Evolutionary conservation across 129 eudicot species (phyloP).

Genomic region (Flaveria trinervia): DNA sequence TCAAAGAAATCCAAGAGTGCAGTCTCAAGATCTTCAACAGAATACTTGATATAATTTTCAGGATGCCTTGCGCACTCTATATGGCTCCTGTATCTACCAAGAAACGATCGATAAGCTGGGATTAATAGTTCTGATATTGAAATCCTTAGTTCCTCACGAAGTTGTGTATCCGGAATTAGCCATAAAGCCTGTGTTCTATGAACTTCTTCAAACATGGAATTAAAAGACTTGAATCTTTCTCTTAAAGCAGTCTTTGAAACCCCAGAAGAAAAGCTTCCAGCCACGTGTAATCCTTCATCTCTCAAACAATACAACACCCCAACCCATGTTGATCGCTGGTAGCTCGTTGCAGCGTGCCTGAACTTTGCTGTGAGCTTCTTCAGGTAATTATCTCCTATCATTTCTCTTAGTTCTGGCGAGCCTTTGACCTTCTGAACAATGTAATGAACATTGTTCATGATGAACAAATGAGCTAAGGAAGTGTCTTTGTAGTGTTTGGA

Average conservation of each 20-base stretch:
- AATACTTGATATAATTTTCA: no score
- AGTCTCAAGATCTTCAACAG: no score
- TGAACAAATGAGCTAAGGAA: slow-evolving; percentile 56
- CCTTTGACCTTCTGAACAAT: slow-evolving; percentile 65
- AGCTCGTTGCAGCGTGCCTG: slow-evolving; percentile 48
- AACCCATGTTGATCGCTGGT: slow-evolving; percentile 65
- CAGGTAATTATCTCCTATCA: slow-evolving; percentile 60
- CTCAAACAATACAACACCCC: slow-evolving; percentile 60
- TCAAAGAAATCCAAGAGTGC: no score
- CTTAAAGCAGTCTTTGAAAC: slow-evolving; percentile 33
- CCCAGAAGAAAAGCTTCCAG: slow-evolving; percentile 63
- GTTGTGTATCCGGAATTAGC: no score
- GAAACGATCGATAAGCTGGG: slow-evolving; percentile 6
- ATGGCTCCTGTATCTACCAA: no score
- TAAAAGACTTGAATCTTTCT: slow-evolving; percentile 3
- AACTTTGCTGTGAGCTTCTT: slow-evolving; percentile 51
- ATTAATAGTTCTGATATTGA: no score
- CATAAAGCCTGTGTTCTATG: no score
- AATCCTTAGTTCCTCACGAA: no score
- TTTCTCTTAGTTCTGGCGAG: slow-evolving; percentile 54
- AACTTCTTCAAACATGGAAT: no score
- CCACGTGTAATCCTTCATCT: slow-evolving; percentile 60
- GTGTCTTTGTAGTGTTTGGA: slow-evolving; percentile 57
- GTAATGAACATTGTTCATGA: slow-evolving; percentile 73
- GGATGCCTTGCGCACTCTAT: no score